Evolutionary conservation across 306 rosid species (phyloP), one percentile per base, ranked within the genome.

Genomic region (Vachellia collinsii): DNA sequence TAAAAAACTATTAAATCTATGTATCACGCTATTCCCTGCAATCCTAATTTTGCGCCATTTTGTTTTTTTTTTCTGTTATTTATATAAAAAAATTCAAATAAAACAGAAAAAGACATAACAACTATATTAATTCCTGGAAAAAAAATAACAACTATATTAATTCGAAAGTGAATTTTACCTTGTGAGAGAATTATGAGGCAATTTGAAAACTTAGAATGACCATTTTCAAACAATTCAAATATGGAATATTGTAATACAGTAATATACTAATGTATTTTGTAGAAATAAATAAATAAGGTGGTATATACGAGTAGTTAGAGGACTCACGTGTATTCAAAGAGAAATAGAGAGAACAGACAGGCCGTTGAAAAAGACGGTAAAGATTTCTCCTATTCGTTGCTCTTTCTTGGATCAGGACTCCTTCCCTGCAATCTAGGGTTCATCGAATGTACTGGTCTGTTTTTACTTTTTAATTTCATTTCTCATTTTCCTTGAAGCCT

Each of bases 381-480:
- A 72, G 72, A 72, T 80, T 70, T 77, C 50, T 41, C 72, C 68
- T 42, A 51, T 19, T 79, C 34, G 70, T 46, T 74, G 78, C 65
- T 8, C 25, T 83, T 71, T 17, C 23, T 43, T 3, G 47, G 77
- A 71, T 84, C 82, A 16, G 39, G 71, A 23, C 61, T 25, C 62
- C 34, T 20, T 70, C 59, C 78, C 88, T 82, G 78, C 88, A 86
- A 84, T 82, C 89, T 88, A 88, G 89, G 92, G 87, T 86, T 86
- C 81, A 14, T 53, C 38, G 67, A 85, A 84, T 74, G 80, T 83
- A 79, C 86, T 19, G 1, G 17, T 72, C 5, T 47, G 13, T 70
- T 23, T 51, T 51, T 46, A 62, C 8, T 51, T 81, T 65, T 51
- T 46, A 62, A 11, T 51, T 81, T 65, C 38, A 23, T 77, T 77